phyloP scores from a whole-genome alignment of 2,329 filamentous ascomycete genomes.

The Alternaria sp. region DNA sequence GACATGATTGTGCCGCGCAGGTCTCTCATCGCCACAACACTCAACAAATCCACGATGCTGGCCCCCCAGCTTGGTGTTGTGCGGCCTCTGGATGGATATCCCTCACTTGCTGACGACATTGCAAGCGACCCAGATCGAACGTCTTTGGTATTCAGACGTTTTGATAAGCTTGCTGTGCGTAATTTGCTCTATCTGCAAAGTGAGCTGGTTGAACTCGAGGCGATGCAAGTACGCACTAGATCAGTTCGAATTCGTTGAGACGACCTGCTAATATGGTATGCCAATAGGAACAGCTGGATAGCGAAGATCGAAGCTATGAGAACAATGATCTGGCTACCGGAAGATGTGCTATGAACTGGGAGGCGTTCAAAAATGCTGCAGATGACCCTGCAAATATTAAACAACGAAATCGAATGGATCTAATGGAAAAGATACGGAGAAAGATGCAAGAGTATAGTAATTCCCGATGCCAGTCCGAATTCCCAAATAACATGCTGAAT shows the following conservation, averaged over 20 bases:
- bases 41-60: not conserved
- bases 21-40: not conserved
- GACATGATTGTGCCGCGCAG: not conserved
- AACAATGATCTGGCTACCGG: not conserved
- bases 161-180: not conserved
- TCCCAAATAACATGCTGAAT: not conserved
- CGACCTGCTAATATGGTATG: not conserved
- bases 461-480: not conserved
- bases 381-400: not conserved
- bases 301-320: not conserved
- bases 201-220: not conserved
- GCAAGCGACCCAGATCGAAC: not conserved
- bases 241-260: not conserved
- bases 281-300: not conserved
- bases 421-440: not conserved
- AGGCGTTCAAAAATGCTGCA: not conserved
- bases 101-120: not conserved
- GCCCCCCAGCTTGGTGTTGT: not conserved
- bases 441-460: not conserved
- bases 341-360: not conserved
- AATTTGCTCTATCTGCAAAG: not conserved
- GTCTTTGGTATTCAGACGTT: not conserved
- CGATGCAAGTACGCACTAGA: not conserved
- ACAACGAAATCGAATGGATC: not conserved
- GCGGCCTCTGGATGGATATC: not conserved